Evolutionary conservation across 2,329 filamentous ascomycete genomes (phyloP), one percentile per base, ranked within the genome.

Genomic region (Aspergillus eucalypticola): DNA sequence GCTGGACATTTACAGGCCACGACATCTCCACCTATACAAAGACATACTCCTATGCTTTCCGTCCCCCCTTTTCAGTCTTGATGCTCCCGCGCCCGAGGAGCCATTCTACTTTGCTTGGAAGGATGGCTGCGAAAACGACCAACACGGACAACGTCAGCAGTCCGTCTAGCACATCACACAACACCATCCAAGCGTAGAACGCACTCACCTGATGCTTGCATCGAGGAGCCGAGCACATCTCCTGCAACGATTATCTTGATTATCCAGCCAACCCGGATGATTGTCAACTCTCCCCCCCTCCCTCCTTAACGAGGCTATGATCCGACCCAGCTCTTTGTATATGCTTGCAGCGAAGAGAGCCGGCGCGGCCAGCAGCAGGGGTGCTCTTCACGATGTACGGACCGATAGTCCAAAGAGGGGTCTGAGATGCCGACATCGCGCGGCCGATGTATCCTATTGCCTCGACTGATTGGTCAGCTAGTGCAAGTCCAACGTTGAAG

Each of bases 381-480:
- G 65, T 66, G 56, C 65, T 70, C 35, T 71, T 67, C 58, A 69
- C 69, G 8, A 69, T 53, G 51, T 71, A 72, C 5, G 66, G 64
- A 3, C 68, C 68, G 8, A 65, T 58, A 1, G 66, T 66, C 62
- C 65, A n/a, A n/a, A 70, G 44, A 15, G 1, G 70, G 0, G 68
- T 64, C 42, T 82, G 66, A 0, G 66, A 56, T 1, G 75, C 70
- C 0, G 79, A 80, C 53, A 82, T 63, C 8, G 78, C 75, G 42
- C 84, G 80, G 25, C 78, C 81, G 54, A 82, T 72, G 66, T 84
- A 86, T 17, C 83, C 84, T 19, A 85, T 71, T 1, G 74, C 64
- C 64, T 86, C 81, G 70, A 85, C 81, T 83, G 23, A 52, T 35
- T 35, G 5, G 32, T 35, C 11, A 35, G 32, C 6, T 19, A 42